Evolutionary conservation across 805 yeast genomes (phyloP), one percentile per base, ranked within the genome.

Genomic region (Jamesozyma rosinii): DNA sequence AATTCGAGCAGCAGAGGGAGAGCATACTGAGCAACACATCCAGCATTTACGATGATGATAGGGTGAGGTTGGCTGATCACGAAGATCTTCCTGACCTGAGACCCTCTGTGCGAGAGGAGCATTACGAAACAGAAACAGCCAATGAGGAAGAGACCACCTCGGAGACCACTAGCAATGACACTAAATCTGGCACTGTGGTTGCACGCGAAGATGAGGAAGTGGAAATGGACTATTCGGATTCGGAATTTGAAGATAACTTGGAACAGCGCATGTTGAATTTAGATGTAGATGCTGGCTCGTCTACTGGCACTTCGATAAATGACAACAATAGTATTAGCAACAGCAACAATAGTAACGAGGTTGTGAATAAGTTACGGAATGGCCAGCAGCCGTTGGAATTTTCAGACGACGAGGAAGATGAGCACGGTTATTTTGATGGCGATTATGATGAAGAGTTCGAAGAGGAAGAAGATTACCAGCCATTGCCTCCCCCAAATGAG

Each of bases 401-500:
- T 19, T 37, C 44, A 2, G 48, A 44, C 31, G 44, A 43, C 24
- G 50, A 46, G 6, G 46, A 41, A 4, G 54, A 49, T 1, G 67
- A 61, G 1, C 35, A 36, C n/a, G 27, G 26, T n/a, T 32, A 13
- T 15, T n/a, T 14, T 5, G 19, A 40, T n/a, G 48, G 44, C n/a
- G 35, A 48, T 11, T 45, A 47, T 9, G 59, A 33, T 20, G 26
- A 52, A 17, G 53, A 49, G 1, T 55, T 50, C 5, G 67, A 61
- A 17, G 64, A 64, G 14, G 67, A 61, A 1, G 76, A 70, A 35
- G 70, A 74, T 37, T 68, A 64, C 44, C 66, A 68, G 18, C 67
- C 71, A 11, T 49, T 65, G 20, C 67, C 70, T 2, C 92, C 94
- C 2, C 92, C 94, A 3, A 72, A 75, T 45, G 95, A 85, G 51